Percentiles rank a stretch among this genome's conserved stretches.
Evolutionary conservation across 179 eudicot species (phyloP).

Genomic region (Heliamphora ciliata): DNA sequence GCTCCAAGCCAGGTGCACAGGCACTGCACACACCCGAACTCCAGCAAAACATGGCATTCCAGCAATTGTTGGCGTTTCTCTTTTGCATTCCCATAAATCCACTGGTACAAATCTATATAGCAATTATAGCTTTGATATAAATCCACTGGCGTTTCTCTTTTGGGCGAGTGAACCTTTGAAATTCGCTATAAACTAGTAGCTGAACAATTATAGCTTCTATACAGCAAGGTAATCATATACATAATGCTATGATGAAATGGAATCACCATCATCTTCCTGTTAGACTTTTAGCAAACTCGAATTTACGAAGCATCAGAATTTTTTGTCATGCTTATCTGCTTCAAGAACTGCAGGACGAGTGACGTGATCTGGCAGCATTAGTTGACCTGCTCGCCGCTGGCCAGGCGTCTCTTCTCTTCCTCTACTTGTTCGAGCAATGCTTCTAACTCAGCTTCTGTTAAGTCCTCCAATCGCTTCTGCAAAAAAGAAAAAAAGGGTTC

Average conservation of each 20-base stretch:
- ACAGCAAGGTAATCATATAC: neutral
- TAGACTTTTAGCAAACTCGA: neutral
- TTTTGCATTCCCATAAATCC: neutral
- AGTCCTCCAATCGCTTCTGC: slow-evolving; percentile 66
- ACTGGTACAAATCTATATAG: neutral
- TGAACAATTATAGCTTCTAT: neutral
- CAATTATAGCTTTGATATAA: too few relatives aligned
- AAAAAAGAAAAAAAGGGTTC: neutral
- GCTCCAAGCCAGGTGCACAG: too few relatives aligned
- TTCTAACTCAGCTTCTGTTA: slow-evolving; percentile 57
- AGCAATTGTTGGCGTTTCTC: too few relatives aligned
- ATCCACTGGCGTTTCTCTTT: too few relatives aligned
- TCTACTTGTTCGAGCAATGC: slow-evolving; percentile 63
- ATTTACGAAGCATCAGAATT: neutral
- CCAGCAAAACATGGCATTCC: too few relatives aligned
- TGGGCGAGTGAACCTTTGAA: too few relatives aligned
- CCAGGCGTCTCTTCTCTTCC: slow-evolving; percentile 49
- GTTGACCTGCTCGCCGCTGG: slow-evolving; percentile 35
- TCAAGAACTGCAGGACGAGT: neutral
- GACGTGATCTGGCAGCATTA: slow-evolving; percentile 6
- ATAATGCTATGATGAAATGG: neutral
- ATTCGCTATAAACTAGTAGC: neutral
- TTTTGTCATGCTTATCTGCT: neutral
- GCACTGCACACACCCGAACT: too few relatives aligned
- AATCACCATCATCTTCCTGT: neutral